phyloP scores from a whole-genome alignment of 2,329 filamentous ascomycete species.

The Emericellopsis atlantica region DNA sequence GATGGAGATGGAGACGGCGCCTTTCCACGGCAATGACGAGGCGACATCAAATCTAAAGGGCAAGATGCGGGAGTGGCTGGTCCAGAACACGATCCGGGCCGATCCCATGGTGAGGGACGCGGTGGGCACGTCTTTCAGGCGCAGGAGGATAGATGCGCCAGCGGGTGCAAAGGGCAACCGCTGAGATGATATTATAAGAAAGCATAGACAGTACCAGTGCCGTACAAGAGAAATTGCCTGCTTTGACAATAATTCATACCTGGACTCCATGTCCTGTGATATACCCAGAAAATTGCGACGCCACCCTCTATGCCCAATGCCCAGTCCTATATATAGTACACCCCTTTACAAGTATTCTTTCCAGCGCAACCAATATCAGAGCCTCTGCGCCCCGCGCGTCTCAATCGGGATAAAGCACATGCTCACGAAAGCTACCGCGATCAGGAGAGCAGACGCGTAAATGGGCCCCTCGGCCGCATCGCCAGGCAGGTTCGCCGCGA shows the following conservation, averaged over 20 bases:
- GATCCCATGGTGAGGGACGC: slow-evolving; percentile 77
- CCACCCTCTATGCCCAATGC: not conserved
- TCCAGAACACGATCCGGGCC: slow-evolving; percentile 70
- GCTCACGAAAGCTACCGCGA: slow-evolving; percentile 44
- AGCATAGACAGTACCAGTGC: not conserved
- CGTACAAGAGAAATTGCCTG: not conserved
- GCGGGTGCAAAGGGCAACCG: slow-evolving; percentile 43
- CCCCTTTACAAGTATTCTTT: not conserved
- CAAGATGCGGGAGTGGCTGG: slow-evolving; percentile 74
- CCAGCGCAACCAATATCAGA: slow-evolving; percentile 18
- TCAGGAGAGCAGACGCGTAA: slow-evolving; percentile 42
- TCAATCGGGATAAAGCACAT: slow-evolving; percentile 52
- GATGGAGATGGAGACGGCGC: slow-evolving; percentile 67
- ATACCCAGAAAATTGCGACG: not conserved
- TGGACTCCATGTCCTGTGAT: too few relatives aligned
- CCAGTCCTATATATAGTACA: too few relatives aligned
- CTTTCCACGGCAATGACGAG: slow-evolving; percentile 62
- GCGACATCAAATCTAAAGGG: slow-evolving; percentile 45
- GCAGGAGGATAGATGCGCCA: slow-evolving; percentile 48
- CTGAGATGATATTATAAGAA: slow-evolving; percentile 9
- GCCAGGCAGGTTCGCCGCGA: slow-evolving; percentile 49
- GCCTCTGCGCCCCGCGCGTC: slow-evolving; percentile 44
- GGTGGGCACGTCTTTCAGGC: slow-evolving; percentile 53
- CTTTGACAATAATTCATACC: not conserved
- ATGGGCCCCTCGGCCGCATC: slow-evolving; percentile 45